Evolutionary conservation across 2,329 filamentous ascomycete species (phyloP).

Genomic region (Shiraia bambusicola): DNA sequence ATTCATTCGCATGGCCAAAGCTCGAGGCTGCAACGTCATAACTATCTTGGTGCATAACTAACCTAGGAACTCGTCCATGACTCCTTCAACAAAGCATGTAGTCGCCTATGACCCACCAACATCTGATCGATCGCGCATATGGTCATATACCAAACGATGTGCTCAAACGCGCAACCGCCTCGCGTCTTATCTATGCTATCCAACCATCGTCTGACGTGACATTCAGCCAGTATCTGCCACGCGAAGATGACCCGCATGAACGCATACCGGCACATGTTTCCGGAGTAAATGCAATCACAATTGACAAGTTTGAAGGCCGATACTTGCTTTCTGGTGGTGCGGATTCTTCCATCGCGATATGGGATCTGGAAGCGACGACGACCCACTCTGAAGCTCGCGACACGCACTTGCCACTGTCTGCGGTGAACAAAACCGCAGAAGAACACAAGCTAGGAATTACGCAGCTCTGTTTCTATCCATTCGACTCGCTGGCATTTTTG

Average conservation of each 20-base stretch:
- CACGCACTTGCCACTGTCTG: slow-evolving; percentile 29
- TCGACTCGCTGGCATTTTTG: slow-evolving; percentile 73
- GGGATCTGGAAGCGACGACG: slow-evolving; percentile 69
- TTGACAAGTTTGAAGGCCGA: slow-evolving; percentile 79
- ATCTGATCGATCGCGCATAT: slow-evolving; percentile 73
- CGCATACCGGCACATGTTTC: slow-evolving; percentile 68
- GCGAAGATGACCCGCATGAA: slow-evolving; percentile 31
- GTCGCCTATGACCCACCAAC: slow-evolving; percentile 49
- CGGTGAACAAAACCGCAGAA: slow-evolving; percentile 31
- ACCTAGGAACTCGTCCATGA: slow-evolving; percentile 1
- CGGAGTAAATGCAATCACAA: slow-evolving; percentile 75
- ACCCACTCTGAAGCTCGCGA: slow-evolving; percentile 16
- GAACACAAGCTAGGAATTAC: slow-evolving; percentile 71
- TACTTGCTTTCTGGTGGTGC: slow-evolving; percentile 82
- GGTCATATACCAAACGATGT: slow-evolving; percentile 62
- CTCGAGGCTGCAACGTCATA: slow-evolving; percentile 20
- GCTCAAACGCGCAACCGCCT: slow-evolving; percentile 66
- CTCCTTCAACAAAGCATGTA: slow-evolving; percentile 36
- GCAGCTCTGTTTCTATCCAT: slow-evolving; percentile 75
- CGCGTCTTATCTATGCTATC: slow-evolving; percentile 68
- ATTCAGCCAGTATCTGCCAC: slow-evolving; percentile 65
- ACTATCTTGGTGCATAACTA: not conserved
- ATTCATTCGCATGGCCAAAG: slow-evolving; percentile 13
- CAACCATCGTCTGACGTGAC: slow-evolving; percentile 63
- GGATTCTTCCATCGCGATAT: slow-evolving; percentile 80